These are phyloP conservation scores for Penicillium sumatraense DNA, from an alignment of 2,329 filamentous ascomycete species.

Conservation along the genomic window DNA sequence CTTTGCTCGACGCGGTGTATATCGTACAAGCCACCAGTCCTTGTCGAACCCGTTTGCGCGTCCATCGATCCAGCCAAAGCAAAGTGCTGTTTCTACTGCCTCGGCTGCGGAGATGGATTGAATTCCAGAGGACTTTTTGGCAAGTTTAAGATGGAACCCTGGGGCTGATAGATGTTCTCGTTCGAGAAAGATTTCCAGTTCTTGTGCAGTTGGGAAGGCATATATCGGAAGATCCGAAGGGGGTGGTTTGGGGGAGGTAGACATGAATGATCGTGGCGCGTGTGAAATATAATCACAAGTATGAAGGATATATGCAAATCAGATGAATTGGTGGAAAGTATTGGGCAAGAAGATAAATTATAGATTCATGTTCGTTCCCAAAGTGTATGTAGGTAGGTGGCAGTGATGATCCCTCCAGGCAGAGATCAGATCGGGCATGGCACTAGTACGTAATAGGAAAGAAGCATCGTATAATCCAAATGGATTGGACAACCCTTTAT, in stretches of 20 bases:
- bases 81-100: slow-evolving; percentile 62
- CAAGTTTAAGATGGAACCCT: slow-evolving; percentile 55
- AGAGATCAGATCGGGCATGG: background rate
- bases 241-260: slow-evolving; percentile 2
- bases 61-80: slow-evolving; percentile 68
- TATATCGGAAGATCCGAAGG: slow-evolving; percentile 33
- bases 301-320: no score
- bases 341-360: no score
- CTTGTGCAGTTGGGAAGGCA: slow-evolving; percentile 29
- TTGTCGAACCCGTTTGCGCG: slow-evolving; percentile 54
- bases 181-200: slow-evolving; percentile 49
- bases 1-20: slow-evolving; percentile 60
- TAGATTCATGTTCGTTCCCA: background rate
- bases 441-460: background rate
- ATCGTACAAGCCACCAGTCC: slow-evolving; percentile 58
- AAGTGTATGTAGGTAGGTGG: no score
- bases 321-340: no score
- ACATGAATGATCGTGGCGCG: background rate
- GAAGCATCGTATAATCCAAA: no score
- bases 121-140: slow-evolving; percentile 53
- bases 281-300: background rate
- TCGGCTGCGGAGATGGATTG: slow-evolving; percentile 52
- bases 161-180: slow-evolving; percentile 36
- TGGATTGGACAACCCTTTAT: no score
- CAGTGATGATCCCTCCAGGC: background rate